Evolutionary conservation across 768 basidiomycete genomes (phyloP), one percentile per base, ranked within the genome.

Genomic region (Leccinum longicurvipes): DNA sequence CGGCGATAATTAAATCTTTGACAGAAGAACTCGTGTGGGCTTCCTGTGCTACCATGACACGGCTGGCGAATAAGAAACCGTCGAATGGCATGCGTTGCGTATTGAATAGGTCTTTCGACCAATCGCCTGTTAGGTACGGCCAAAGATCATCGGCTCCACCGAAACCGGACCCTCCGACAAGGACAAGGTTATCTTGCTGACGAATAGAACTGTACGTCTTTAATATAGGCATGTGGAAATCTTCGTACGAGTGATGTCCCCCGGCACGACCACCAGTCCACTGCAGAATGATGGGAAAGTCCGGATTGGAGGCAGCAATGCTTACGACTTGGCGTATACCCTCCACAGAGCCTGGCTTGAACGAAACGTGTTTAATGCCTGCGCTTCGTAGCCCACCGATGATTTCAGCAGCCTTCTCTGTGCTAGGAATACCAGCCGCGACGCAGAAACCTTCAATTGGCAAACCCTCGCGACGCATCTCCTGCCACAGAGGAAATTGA

Each of bases 201-300:
- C 97, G 89, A 67, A 99, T 98, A 15, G 88, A 75, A 34, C 85
- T 81, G 72, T 99, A 99, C 0, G 95, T 98, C 36, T 87, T 76
- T 49, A 98, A 77, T 63, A 98, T 84, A 1, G 97, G 96, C 71
- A 95, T 93, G 66, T 98, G 96, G 83, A 98, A 95, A 71, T 99
- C 97, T 72, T 99, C 97, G 72, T 86, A 98, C 3, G 92, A 95
- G 76, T 98, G 97, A 65, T 99, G 97, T 49, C 97, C 97, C 59
- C 97, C 97, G 19, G 95, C 97, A 62, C 97, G 93, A 32, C 97
- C 97, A 64, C 97, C 97, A 49, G 97, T 99, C 97, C 97, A 98
- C 69, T 98, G 97, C 59, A 98, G 77, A 73, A 99, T 95, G 73
- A 99, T 86, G 9, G 97, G 96, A 81, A 92, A 98, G 75, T 93